Evolutionary conservation across 495 filamentous ascomycete genomes (phyloP).

Genomic region (Xylaria venustula): DNA sequence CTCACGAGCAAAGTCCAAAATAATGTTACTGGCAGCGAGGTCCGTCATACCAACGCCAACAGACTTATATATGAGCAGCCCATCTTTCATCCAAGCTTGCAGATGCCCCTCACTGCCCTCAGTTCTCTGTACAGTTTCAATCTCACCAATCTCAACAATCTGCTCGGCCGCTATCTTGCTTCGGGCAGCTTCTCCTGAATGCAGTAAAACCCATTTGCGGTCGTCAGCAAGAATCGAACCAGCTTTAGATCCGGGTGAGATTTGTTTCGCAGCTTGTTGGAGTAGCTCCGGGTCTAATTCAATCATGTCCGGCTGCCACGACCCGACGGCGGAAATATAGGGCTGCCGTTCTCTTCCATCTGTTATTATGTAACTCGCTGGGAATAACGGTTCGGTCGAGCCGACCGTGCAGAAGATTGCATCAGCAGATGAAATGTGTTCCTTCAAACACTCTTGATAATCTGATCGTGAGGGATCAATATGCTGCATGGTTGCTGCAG

Average conservation of each 20-base stretch:
- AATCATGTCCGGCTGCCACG: conserved; percentile 72
- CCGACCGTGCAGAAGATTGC: conserved; percentile 60
- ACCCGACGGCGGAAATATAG: conserved; percentile 66
- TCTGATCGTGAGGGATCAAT: not conserved
- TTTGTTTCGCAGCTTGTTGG: conserved; percentile 53
- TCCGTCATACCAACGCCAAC: conserved; percentile 68
- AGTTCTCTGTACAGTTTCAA: conserved; percentile 60
- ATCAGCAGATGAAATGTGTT: conserved; percentile 57
- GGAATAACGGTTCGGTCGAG: conserved; percentile 28
- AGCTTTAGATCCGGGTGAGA: not conserved
- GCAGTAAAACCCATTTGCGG: conserved; percentile 43
- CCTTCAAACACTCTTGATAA: not conserved
- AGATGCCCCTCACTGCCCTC: conserved; percentile 40
- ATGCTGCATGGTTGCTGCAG: not conserved
- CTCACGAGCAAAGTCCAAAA: conserved; percentile 64
- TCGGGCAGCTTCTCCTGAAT: conserved; percentile 73
- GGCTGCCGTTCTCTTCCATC: conserved; percentile 64
- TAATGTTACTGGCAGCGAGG: conserved; percentile 60
- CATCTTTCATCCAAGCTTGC: conserved; percentile 61
- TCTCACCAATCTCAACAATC: conserved; percentile 70
- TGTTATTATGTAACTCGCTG: conserved; percentile 50
- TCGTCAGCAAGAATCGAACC: conserved; percentile 12
- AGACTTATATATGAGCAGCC: conserved; percentile 70
- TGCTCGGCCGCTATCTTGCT: conserved; percentile 61
- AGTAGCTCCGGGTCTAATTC: conserved; percentile 74